Evolutionary conservation across 129 eudicot species (phyloP).

Genomic region (Flaveria trinervia): DNA sequence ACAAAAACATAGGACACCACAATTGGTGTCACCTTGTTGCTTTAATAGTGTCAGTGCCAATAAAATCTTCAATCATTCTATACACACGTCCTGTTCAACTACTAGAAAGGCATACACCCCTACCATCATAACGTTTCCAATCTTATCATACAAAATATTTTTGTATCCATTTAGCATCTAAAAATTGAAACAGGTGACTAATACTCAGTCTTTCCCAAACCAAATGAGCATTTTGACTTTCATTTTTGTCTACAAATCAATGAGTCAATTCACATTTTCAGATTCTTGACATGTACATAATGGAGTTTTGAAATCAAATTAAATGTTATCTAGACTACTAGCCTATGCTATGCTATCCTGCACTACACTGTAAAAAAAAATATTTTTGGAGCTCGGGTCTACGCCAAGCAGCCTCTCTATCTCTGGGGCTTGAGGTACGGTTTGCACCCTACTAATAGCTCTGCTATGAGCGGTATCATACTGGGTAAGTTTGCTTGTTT

Average conservation of each 20-base stretch:
- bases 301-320: background rate
- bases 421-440: no score
- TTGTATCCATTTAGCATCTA: conserved; percentile 1
- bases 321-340: no score
- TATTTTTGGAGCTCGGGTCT: no score
- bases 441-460: no score
- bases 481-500: no score
- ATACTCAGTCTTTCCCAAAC: background rate
- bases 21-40: background rate
- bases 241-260: background rate
- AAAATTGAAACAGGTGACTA: background rate
- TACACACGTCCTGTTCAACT: background rate
- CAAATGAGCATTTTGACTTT: background rate
- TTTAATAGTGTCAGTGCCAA: background rate
- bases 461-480: no score
- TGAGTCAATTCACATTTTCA: background rate
- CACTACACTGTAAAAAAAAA: no score
- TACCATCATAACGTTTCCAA: background rate
- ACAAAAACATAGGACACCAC: background rate
- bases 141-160: background rate
- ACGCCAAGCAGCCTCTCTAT: no score
- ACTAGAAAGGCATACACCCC: conserved; percentile 3
- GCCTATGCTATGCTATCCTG: no score
- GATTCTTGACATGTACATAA: no score
- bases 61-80: background rate